phyloP scores from a whole-genome alignment of 1,284 basidiomycete species.

The Sphaerobolus stellatus region DNA sequence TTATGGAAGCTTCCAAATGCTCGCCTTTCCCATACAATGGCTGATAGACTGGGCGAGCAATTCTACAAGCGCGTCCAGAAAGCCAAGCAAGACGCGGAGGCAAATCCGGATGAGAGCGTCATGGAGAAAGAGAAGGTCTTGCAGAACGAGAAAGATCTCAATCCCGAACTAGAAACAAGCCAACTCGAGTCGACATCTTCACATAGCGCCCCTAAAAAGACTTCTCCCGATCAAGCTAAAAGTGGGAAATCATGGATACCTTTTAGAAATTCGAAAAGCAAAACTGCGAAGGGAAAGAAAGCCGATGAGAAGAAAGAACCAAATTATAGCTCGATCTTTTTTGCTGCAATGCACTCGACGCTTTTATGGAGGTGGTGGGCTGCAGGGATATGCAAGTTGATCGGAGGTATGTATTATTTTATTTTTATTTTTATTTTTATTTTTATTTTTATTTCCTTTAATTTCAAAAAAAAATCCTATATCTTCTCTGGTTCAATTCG shows the following conservation, averaged over 20 bases:
- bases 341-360: conserved; percentile 55
- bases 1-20: conserved; percentile 16
- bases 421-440: background rate
- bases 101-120: background rate
- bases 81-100: background rate
- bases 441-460: conserved; percentile 2
- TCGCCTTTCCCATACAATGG: conserved; percentile 9
- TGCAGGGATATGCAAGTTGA: conserved; percentile 54
- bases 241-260: background rate
- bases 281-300: background rate
- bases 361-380: conserved; percentile 57
- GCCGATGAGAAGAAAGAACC: conserved; percentile 13
- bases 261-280: background rate
- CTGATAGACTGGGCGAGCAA: conserved; percentile 13
- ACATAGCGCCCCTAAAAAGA: background rate
- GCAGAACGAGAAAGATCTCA: background rate
- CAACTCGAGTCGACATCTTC: background rate
- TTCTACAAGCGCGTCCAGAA: conserved; percentile 16
- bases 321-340: conserved; percentile 56
- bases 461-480: too few relatives aligned
- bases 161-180: background rate
- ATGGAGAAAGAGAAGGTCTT: background rate
- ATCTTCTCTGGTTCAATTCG: too few relatives aligned
- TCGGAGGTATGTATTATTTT: conserved; percentile 42
- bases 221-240: background rate